A percentile compares a stretch with the other conserved stretches of the same genome.
Conservation (phyloP, 2,329 filamentous ascomycete species). For the Penicillium hesseltinei region DNA sequence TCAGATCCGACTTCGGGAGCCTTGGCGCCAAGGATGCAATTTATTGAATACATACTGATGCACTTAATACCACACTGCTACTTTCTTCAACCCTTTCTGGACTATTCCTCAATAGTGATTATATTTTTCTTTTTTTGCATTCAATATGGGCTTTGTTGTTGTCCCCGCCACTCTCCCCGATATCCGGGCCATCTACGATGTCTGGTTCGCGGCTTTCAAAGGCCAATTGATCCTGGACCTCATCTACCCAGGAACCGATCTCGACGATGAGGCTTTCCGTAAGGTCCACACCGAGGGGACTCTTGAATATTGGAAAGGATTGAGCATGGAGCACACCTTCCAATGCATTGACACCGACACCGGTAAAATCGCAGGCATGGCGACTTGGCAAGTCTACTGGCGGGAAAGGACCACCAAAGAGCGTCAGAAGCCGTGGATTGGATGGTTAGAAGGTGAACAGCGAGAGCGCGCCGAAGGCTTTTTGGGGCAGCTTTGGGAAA, state of each 20-base stretch:
- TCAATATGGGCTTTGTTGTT: slow-evolving; percentile 42
- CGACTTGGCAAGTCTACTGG: slow-evolving; percentile 47
- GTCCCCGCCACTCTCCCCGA: slow-evolving; percentile 33
- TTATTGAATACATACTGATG: background rate
- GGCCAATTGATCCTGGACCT: slow-evolving; percentile 44
- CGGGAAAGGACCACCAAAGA: slow-evolving; percentile 41
- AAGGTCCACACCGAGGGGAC: slow-evolving; percentile 46
- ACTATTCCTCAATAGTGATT: background rate
- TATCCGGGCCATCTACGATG: slow-evolving; percentile 22
- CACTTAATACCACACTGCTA: background rate
- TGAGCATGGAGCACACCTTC: slow-evolving; percentile 45
- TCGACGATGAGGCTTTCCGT: slow-evolving; percentile 41
- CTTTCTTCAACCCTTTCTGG: background rate
- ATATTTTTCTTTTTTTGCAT: background rate
- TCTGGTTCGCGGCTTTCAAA: slow-evolving; percentile 21
- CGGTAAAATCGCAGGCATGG: slow-evolving; percentile 49
- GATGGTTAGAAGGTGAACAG: slow-evolving; percentile 48
- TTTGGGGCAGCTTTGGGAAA: slow-evolving; percentile 44
- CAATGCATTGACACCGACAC: slow-evolving; percentile 46
- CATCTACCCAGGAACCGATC: slow-evolving; percentile 40
- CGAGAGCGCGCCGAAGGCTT: slow-evolving; percentile 40
- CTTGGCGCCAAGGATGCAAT: slow-evolving; percentile 1
- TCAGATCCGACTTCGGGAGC: slow-evolving; percentile 8
- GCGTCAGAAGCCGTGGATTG: slow-evolving; percentile 46
- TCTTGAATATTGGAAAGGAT: slow-evolving; percentile 38